Evolutionary conservation across 2,329 filamentous ascomycete genomes (phyloP).

Genomic region (Akanthomyces muscarius): DNA sequence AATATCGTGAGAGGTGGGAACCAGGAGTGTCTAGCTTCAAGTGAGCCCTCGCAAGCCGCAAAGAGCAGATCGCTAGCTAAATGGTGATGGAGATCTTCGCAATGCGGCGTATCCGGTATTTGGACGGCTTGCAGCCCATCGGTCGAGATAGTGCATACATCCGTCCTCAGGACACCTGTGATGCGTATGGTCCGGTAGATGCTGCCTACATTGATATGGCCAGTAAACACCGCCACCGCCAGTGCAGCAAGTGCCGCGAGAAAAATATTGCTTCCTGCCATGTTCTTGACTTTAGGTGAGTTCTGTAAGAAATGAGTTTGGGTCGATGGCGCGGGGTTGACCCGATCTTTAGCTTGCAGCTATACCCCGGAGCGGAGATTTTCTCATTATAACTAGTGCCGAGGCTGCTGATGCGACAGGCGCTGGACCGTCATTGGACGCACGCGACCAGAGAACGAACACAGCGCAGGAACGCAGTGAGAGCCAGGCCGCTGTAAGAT

Average conservation of each 20-base stretch:
- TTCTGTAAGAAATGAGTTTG: background rate
- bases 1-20: conserved; percentile 47
- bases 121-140: conserved; percentile 30
- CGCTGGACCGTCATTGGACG: too few species aligned
- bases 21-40: conserved; percentile 42
- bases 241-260: background rate
- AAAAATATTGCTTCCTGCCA: conserved; percentile 2
- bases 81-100: conserved; percentile 59
- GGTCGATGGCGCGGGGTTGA: background rate
- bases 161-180: conserved; percentile 5
- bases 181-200: conserved; percentile 9
- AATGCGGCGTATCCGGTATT: conserved; percentile 51
- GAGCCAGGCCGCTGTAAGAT: too few species aligned
- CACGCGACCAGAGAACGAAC: too few species aligned
- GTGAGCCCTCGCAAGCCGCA: conserved; percentile 50
- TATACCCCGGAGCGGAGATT: too few species aligned
- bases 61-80: conserved; percentile 46
- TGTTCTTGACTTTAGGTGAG: background rate
- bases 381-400: too few species aligned
- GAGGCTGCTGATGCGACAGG: too few species aligned
- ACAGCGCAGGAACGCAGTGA: too few species aligned
- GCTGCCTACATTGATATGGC: conserved; percentile 3
- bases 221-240: background rate
- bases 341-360: too few species aligned
- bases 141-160: background rate